Evolutionary conservation across 192 early-diverging fungal species (phyloP), one percentile per base, ranked within the genome.

Genomic region (Mortierella alpina): DNA sequence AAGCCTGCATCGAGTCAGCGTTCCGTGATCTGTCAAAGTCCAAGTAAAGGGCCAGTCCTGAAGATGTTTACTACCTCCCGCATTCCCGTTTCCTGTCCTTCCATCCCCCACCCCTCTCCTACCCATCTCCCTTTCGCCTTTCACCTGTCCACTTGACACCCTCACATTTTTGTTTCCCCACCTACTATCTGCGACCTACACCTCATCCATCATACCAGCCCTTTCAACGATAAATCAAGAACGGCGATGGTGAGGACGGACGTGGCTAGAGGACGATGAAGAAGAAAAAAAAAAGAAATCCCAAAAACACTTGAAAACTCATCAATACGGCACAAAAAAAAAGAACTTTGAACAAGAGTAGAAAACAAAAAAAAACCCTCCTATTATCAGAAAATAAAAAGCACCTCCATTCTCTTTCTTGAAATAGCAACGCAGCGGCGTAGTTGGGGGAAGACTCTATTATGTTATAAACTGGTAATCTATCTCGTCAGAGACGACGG

Each of bases 1-100:
- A 97, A 84, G 90, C 92, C 48, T 97, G 95, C 75, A 86, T 99
- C 59, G 93, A 97, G 67, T 86, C 88, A 22, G 91, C 98, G 13
- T 97, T 96, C 82, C 84, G 85, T 31, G 95, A 98, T 70, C 87
- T 99, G 2, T 87, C 85, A 53, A 81, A 80, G 55, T 80, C 77
- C 22, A 80, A 80, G 60, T 80, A 68, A 49, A 31, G 31, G 31
- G 31, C 31, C 3, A 2, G 31, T 2, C 31, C 31, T 31, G 3
- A 31, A 3, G 31, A 31, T 31, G 31, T 31, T 31, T 31, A 31
- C 31, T 31, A 1, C 31, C 31, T 31, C 31, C 31, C 3, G 31
- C 31, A 31, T 31, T 31, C 31, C 31, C 31, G 3, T 31, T 31
- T 31, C 31, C 31, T 31, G 31, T 31, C 31, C 31, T 2, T 31